Conservation (phyloP, 1,284 basidiomycete genomes). For the Bondarzewia mesenterica region DNA sequence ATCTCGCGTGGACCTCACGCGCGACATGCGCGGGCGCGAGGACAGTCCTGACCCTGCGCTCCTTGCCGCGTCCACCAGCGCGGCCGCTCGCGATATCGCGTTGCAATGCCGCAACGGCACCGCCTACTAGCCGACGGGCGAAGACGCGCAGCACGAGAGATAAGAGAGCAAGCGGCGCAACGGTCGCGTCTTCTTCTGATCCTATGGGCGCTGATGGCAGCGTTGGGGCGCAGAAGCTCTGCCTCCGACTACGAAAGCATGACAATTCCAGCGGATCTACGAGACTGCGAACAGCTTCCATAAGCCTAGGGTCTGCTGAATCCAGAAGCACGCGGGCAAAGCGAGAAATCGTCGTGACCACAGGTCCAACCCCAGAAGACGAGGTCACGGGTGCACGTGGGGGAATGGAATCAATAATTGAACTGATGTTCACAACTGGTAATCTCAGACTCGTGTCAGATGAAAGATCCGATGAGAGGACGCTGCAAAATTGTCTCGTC, state of each 20-base stretch:
- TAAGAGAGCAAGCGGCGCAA: slow-evolving; percentile 39
- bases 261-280: slow-evolving; percentile 2
- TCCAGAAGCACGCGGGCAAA: slow-evolving; percentile 7
- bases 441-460: neutral
- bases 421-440: neutral
- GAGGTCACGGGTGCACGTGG: neutral
- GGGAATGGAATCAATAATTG: neutral
- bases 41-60: neutral
- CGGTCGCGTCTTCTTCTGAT: slow-evolving; percentile 2
- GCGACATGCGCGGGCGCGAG: slow-evolving; percentile 9
- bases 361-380: too few species aligned
- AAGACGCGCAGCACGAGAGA: slow-evolving; percentile 30
- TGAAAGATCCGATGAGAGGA: too few species aligned
- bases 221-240: slow-evolving; percentile 3
- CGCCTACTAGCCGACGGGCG: slow-evolving; percentile 16
- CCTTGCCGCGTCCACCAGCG: neutral
- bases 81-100: neutral
- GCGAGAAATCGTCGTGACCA: slow-evolving; percentile 1
- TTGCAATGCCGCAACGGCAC: slow-evolving; percentile 4
- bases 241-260: slow-evolving; percentile 1
- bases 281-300: slow-evolving; percentile 6
- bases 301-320: slow-evolving; percentile 4
- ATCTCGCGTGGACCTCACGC: neutral
- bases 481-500: neutral
- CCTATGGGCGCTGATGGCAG: neutral